A percentile compares a stretch with the other conserved stretches of the same genome.
phyloP scores from a whole-genome alignment of 2,329 filamentous ascomycete genomes.

The Periconia sp. region DNA sequence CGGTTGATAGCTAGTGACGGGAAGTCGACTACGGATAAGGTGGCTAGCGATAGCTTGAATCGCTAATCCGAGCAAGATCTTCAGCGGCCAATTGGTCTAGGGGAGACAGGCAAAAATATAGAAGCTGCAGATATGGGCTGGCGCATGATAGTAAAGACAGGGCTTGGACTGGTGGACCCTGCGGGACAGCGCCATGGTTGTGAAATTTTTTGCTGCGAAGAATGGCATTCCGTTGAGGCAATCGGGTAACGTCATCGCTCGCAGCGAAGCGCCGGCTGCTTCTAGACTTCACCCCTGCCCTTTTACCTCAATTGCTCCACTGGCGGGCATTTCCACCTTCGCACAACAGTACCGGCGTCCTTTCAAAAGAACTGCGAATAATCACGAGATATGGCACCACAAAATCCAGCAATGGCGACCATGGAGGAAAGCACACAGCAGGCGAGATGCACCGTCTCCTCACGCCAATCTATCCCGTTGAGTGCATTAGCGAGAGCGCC shows the following conservation, averaged over 20 bases:
- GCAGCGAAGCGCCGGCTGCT: no score
- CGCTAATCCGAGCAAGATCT: no score
- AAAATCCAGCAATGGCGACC: conserved; percentile 13
- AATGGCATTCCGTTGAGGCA: neutral
- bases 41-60: neutral
- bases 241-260: neutral
- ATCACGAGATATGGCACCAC: no score
- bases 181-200: conserved; percentile 1
- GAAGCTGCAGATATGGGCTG: neutral
- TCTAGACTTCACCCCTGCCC: no score
- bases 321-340: no score
- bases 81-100: no score
- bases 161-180: neutral
- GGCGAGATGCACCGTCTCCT: conserved; percentile 10
- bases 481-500: conserved; percentile 17
- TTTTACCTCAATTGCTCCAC: no score
- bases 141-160: conserved; percentile 2
- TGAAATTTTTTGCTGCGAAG: conserved; percentile 5
- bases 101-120: no score
- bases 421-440: conserved; percentile 3
- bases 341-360: no score
- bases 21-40: conserved; percentile 1
- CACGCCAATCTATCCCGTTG: conserved; percentile 6
- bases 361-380: no score
- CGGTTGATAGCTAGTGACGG: neutral